Percentiles rank a stretch among this genome's conserved stretches.
Evolutionary conservation across 441 rosid genomes (phyloP).

Genomic region (Oxalis stricta): DNA sequence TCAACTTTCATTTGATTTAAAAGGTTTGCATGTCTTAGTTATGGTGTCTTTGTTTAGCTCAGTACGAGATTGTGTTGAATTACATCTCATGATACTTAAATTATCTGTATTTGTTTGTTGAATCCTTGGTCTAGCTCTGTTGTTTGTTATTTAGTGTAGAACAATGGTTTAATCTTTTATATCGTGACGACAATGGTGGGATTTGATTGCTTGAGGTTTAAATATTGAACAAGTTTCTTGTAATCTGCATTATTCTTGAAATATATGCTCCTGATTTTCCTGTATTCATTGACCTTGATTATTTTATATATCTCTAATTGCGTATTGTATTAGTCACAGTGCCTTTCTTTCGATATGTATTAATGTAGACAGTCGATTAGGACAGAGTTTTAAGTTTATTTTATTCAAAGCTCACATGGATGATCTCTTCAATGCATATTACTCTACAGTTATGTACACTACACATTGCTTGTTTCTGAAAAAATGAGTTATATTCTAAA

Average conservation of each 20-base stretch:
- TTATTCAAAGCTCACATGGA: slow-evolving; percentile 54
- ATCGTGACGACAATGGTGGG: too few relatives aligned
- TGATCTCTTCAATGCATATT: slow-evolving; percentile 22
- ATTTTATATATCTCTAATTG: slow-evolving; percentile 1
- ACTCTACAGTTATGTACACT: slow-evolving; percentile 18
- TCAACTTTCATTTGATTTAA: too few relatives aligned
- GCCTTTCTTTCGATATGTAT: slow-evolving; percentile 19
- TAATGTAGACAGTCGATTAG: slow-evolving; percentile 22
- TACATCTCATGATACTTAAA: too few relatives aligned
- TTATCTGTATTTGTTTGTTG: too few relatives aligned
- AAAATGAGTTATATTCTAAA: slow-evolving; percentile 22
- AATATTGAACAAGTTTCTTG: slow-evolving; percentile 18
- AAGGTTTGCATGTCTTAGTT: too few relatives aligned
- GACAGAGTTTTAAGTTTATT: slow-evolving; percentile 33
- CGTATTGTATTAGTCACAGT: slow-evolving; percentile 13
- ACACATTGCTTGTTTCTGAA: slow-evolving; percentile 20
- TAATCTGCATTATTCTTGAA: slow-evolving; percentile 15
- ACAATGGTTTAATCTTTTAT: too few relatives aligned
- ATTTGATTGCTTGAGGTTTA: too few relatives aligned
- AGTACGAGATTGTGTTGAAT: too few relatives aligned
- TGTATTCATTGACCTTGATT: slow-evolving; percentile 9
- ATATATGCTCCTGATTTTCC: slow-evolving; percentile 13
- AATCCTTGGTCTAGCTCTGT: too few relatives aligned
- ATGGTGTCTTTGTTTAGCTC: too few relatives aligned
- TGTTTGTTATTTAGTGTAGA: too few relatives aligned